Evolutionary conservation across 441 rosid genomes (phyloP).

Genomic region (Flueggea neowawraea): DNA sequence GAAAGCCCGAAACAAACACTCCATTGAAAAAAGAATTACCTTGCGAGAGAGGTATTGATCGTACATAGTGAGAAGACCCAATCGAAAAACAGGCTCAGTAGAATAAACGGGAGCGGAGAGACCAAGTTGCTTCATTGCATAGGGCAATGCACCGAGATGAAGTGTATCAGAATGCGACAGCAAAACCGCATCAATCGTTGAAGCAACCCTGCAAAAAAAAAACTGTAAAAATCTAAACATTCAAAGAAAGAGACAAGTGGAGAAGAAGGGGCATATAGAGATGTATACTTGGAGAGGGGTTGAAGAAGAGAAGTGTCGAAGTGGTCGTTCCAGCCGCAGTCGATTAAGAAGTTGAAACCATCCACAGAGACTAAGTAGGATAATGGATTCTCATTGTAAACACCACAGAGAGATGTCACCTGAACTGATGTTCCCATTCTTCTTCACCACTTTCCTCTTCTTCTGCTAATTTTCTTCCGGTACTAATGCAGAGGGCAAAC

Average conservation of each 20-base stretch:
- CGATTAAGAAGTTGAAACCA: constrained; percentile 83
- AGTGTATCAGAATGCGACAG: constrained; percentile 90
- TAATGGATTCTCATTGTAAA: constrained; percentile 88
- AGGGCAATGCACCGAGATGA: constrained; percentile 94
- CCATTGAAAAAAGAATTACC: constrained; percentile 30
- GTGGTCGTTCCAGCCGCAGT: constrained; percentile 98
- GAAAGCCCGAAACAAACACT: not conserved
- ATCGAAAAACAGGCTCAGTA: constrained; percentile 81
- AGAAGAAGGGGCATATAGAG: not conserved
- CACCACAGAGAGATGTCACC: constrained; percentile 80
- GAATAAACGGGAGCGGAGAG: constrained; percentile 85
- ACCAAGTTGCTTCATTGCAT: constrained; percentile 84
- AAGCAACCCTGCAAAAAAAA: constrained; percentile 53
- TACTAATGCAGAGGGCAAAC: too few species aligned
- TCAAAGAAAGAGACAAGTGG: too few species aligned
- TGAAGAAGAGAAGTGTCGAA: constrained; percentile 84
- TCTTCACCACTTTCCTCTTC: not conserved
- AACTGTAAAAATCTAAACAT: not conserved
- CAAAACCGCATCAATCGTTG: constrained; percentile 84
- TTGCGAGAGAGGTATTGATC: constrained; percentile 88
- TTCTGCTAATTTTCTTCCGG: too few species aligned
- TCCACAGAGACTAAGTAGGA: constrained; percentile 90
- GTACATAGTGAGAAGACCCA: constrained; percentile 94
- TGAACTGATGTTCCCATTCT: constrained; percentile 93
- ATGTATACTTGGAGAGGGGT: constrained; percentile 72